phyloP scores from a whole-genome alignment of 345 rosid genomes.

The Excoecaria agallocha region DNA sequence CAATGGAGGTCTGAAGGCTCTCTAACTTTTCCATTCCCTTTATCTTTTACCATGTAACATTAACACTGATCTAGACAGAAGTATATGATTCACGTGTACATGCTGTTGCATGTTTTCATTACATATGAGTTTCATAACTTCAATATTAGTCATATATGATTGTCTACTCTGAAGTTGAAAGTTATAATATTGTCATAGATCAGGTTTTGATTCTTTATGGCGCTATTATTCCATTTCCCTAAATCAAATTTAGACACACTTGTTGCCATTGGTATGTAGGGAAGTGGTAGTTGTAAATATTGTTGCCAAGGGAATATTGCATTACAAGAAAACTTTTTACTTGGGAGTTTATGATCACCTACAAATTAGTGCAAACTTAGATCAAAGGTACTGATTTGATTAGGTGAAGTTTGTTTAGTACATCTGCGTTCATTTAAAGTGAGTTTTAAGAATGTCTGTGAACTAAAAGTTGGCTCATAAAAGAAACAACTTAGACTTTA shows the following conservation, averaged over 20 bases:
- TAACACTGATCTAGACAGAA: not conserved
- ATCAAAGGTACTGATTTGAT: not conserved
- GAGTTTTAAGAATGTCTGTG: not conserved
- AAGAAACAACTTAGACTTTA: no score
- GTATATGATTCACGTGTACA: no score
- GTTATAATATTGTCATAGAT: not conserved
- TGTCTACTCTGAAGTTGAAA: not conserved
- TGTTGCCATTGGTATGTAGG: not conserved
- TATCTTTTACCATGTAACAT: not conserved
- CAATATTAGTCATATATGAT: not conserved
- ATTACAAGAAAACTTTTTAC: not conserved
- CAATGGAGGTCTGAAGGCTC: not conserved
- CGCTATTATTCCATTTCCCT: not conserved
- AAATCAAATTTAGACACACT: not conserved
- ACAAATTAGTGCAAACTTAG: not conserved
- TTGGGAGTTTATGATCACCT: not conserved
- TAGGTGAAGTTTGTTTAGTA: no score
- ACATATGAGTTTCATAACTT: not conserved
- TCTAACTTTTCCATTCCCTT: not conserved
- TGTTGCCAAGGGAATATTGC: not conserved
- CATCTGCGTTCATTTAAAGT: not conserved
- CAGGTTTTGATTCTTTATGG: not conserved
- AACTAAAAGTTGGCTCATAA: not conserved
- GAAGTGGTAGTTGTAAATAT: conserved; percentile 1
- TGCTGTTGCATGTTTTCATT: not conserved